Conservation (phyloP, 2,329 filamentous ascomycete species). For the Zopfia rhizophila region DNA sequence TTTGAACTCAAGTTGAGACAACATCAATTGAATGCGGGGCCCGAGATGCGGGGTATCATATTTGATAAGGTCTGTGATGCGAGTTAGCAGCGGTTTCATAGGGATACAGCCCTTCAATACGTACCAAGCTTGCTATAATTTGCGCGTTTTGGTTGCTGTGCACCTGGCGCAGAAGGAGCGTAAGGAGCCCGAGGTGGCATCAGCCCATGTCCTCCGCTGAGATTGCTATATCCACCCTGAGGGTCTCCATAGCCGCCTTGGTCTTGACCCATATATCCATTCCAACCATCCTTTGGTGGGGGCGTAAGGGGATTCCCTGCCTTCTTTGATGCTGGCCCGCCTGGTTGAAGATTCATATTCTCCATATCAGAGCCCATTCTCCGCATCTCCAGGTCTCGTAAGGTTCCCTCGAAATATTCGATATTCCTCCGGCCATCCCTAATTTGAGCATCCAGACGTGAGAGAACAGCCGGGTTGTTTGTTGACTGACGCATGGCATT, state of each 20-base stretch:
- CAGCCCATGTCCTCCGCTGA: conserved; percentile 74
- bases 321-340: conserved; percentile 51
- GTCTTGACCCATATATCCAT: conserved; percentile 63
- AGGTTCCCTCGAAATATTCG: conserved; percentile 92
- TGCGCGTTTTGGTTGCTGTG: conserved; percentile 73
- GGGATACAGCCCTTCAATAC: conserved; percentile 37
- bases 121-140: conserved; percentile 97
- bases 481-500: conserved; percentile 96
- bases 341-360: conserved; percentile 70
- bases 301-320: conserved; percentile 59
- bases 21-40: conserved; percentile 97
- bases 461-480: conserved; percentile 90
- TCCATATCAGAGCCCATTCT: conserved; percentile 75
- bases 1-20: conserved; percentile 98
- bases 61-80: conserved; percentile 86
- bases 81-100: conserved; percentile 30
- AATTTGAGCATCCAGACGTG: conserved; percentile 91
- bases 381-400: conserved; percentile 87
- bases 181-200: conserved; percentile 86
- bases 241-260: conserved; percentile 71
- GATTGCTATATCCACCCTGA: conserved; percentile 66
- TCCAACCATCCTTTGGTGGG: conserved; percentile 76
- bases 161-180: conserved; percentile 75
- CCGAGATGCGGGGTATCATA: conserved; percentile 96
- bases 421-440: conserved; percentile 93